Base-by-base conservation (phyloP, 2,329 filamentous ascomycete species). In the Furcasterigmium sp. region DNA sequence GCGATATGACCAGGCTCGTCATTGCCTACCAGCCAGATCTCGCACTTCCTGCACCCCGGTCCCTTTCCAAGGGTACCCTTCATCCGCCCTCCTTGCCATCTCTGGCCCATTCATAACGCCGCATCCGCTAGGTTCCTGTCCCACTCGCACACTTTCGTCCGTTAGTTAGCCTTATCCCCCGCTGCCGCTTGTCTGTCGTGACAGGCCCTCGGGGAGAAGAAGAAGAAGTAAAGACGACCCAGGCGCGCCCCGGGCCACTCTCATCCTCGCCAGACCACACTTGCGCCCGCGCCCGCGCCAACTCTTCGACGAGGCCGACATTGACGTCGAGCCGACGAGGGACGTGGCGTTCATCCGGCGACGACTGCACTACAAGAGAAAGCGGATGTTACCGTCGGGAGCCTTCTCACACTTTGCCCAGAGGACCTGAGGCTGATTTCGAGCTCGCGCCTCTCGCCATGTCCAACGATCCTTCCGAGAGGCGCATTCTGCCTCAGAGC, bases 401-500 rank as follows among this genome's bases (percentile, higher is more conserved):
- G 32, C 32, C 14, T 9, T 35, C 32, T 17, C 32, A 35, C 32
- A 15, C n/a, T n/a, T n/a, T n/a, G n/a, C n/a, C n/a, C 29, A 35
- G n/a, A 35, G n/a, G 32, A n/a, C 15, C 32, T 17, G 15, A 17
- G n/a, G 11, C 37, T 42, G 46, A 26, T 28, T 42, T 36, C 46
- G 38, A 40, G 41, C n/a, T 28, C 43, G 37, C 46, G 43, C 41
- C 43, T 25, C 18, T 39, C 42, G 41, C 50, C 56, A 85, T 85
- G 82, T 76, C 80, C 54, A 75, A 75, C 65, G 81, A 86, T 62
- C 72, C 75, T 48, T 69, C 74, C 45, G 73, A 74, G 53, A 74
- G 82, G 57, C 77, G 75, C 59, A 70, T 85, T 51, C 65, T 85
- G 60, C 82, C 82, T 28, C 83, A 86, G 60, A 82, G 73, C 59